These are phyloP conservation scores for Magnaporthiopsis incrustans DNA, from an alignment of 2,329 filamentous ascomycete species.

Conservation along the genomic window DNA sequence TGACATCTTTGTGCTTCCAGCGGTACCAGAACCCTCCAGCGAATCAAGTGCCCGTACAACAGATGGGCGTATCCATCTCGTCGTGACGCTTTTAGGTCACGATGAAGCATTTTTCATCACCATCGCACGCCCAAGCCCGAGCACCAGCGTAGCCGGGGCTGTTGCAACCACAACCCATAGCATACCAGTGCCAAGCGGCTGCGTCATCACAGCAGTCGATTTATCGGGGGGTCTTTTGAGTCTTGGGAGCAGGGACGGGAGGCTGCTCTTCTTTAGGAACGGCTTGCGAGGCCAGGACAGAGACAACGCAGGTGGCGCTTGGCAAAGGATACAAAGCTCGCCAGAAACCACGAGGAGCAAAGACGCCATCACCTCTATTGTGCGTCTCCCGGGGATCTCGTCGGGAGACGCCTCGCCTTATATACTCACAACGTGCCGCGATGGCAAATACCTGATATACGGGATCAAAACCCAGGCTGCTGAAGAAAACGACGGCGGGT, in stretches of 20 bases:
- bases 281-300: not conserved
- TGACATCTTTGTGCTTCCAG: slow-evolving; percentile 37
- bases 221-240: slow-evolving; percentile 34
- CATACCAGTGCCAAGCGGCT: slow-evolving; percentile 24
- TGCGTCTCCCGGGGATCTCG: slow-evolving; percentile 30
- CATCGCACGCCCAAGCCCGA: not conserved
- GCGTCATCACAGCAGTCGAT: slow-evolving; percentile 40
- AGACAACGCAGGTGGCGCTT: not conserved
- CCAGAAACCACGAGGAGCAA: not conserved
- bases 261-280: slow-evolving; percentile 1
- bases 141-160: not conserved
- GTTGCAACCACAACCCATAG: not conserved
- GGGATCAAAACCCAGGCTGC: slow-evolving; percentile 15
- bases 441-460: slow-evolving; percentile 67
- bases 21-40: not conserved
- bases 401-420: slow-evolving; percentile 23
- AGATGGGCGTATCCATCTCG: slow-evolving; percentile 15
- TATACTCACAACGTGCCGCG: slow-evolving; percentile 66
- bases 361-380: slow-evolving; percentile 59
- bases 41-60: not conserved
- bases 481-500: no score
- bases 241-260: slow-evolving; percentile 30
- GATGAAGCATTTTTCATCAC: slow-evolving; percentile 25
- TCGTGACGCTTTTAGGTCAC: slow-evolving; percentile 39
- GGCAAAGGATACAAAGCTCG: not conserved